Base-by-base conservation (phyloP, 176 grass and related monocot genomes). In the Musa schizocarpa region DNA sequence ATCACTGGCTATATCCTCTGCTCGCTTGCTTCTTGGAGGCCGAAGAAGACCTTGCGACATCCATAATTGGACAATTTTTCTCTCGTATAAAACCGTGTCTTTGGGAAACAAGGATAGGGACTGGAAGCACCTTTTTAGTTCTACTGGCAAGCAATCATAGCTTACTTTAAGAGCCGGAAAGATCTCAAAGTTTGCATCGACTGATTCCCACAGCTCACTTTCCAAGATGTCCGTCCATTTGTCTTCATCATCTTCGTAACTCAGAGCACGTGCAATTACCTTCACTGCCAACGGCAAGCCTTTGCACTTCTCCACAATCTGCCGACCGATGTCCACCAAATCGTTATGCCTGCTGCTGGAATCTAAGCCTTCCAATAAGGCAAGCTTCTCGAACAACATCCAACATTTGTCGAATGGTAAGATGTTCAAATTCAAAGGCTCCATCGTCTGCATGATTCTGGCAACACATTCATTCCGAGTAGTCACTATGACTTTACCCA, bases 81-180 rank as follows among this genome's bases (percentile, higher is more conserved):
- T 19, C 27, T 68, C 27, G 21, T 50, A 0, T 12, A 88, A 74
- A 73, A 26, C 9, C 55, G 61, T 70, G 58, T 73, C 78, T 76
- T 88, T 88, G 16, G 78, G 81, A 57, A 78, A 88, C 3, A 88
- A 52, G 2, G 78, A 61, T 26, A 80, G 81, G 49, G 77, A 81
- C 13, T 57, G 2, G 43, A 88, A 84, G 73, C 86, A 84, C 49
- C 73, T 59, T 26, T 84, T 81, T 3, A 84, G 53, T 29, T 84
- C 52, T 2, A 68, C 34, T 1, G 82, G 78, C 71, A 84, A 77
- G 62, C 72, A 67, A 8, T 74, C 62, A 71, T 88, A 88, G 67
- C 82, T 84, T 34, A 88, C n/a, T 27, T 72, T 76, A 52, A 88
- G 76, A 22, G 79, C 82, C 14, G 86, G 67, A 25, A 85, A 62